A percentile compares a stretch with the other conserved stretches of the same genome.
Conservation (phyloP, 371 early-diverging fungal species). For the Haplosporangium sp. region DNA sequence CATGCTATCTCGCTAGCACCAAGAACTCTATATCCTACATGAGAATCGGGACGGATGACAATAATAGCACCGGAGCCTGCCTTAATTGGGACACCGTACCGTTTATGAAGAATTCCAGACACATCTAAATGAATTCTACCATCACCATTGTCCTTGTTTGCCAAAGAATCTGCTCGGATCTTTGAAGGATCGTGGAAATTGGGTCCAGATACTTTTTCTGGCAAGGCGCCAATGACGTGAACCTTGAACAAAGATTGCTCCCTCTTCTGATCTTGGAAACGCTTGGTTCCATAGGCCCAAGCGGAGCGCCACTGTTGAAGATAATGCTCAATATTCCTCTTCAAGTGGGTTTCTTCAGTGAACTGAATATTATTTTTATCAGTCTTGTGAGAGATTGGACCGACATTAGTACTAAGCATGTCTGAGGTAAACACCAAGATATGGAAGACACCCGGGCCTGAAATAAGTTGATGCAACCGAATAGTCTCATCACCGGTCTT, state of each 20-base stretch:
- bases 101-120: constrained; percentile 19
- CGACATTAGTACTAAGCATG: constrained; percentile 21
- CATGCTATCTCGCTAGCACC: constrained; percentile 33
- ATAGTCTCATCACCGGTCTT: not conserved
- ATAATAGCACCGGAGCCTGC: constrained; percentile 34
- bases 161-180: constrained; percentile 31
- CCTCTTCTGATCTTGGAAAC: constrained; percentile 7
- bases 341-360: constrained; percentile 24
- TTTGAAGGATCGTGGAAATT: constrained; percentile 27
- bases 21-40: constrained; percentile 41
- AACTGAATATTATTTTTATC: not conserved
- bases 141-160: constrained; percentile 13
- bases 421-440: constrained; percentile 44
- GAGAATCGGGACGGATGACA: constrained; percentile 47
- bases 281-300: constrained; percentile 18
- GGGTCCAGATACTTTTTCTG: constrained; percentile 12
- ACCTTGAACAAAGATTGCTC: constrained; percentile 25
- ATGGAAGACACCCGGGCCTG: constrained; percentile 49
- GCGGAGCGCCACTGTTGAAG: constrained; percentile 27
- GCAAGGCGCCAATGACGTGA: constrained; percentile 36
- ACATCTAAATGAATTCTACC: constrained; percentile 34
- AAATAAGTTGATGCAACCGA: constrained; percentile 34
- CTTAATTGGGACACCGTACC: constrained; percentile 41
- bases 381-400: constrained; percentile 6
- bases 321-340: constrained; percentile 16